Base-by-base conservation (phyloP, 2,329 filamentous ascomycete species). In the Chaetomium sp. region DNA sequence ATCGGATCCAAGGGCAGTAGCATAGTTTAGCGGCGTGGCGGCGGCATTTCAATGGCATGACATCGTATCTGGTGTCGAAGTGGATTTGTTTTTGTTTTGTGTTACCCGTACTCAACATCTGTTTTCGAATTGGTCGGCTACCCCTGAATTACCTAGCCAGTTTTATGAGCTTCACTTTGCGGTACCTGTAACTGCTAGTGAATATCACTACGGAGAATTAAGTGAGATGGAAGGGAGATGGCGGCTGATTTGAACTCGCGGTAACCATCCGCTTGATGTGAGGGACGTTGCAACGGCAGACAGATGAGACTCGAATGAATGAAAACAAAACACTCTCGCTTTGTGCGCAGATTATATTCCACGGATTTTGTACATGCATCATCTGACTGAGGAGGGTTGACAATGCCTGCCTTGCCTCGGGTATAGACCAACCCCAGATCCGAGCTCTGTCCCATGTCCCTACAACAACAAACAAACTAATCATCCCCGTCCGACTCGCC, bases 401-500 rank as follows among this genome's bases (percentile, higher is more conserved):
- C 56, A 59, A 64, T 25, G 23, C 57, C 38, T 61, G 56, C 33
- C 50, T 54, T 31, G 27, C 54, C 29, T 10, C 35, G 50, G 59
- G 58, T 65, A 62, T 65, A 62, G 29, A 53, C 27, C 55, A 58
- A 21, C 45, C 16, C 58, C 35, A 57, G 25, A 64, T 42, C 29
- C 19, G 38, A 42, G 25, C 56, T 58, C 25, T 29, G 50, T 51
- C 25, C 25, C 25, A 27, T 8, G 49, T 51, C 49, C 19, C 27
- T 9, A n/a, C 9, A 33, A 0, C 4, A 35, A 31, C 21, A 55
- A 55, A 21, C 53, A 51, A 25, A 51, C 21, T 35, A 57, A 25
- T 65, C 62, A 16, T 65, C 65, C 9, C 65, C 69, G 13, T 63
- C 68, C 12, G 33, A 60, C 13, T 27, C 57, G 33, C 0, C 49